Evolutionary conservation across 2,329 filamentous ascomycete genomes (phyloP), one percentile per base, ranked within the genome.

Genomic region (Acarospora socialis): DNA sequence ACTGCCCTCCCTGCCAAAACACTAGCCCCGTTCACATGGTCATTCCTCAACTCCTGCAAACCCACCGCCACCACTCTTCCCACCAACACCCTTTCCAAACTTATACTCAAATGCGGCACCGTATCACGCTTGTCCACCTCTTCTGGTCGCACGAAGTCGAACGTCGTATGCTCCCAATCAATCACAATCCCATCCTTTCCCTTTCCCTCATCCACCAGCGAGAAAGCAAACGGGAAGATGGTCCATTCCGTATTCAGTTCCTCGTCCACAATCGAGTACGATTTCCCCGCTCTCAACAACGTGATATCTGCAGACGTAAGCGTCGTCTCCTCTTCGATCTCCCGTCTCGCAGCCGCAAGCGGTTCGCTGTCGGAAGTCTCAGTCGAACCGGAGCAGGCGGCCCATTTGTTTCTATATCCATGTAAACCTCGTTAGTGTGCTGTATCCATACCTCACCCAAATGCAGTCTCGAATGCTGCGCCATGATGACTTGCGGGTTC

Each of bases 21-120:
- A 27, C 66, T 59, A 0, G 73, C 69, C 1, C 72, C 73, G 40
- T 68, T 74, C 36, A 65, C 56, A 36, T 72, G 66, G 38, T 79
- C 72, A 4, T 56, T 48, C 31, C 59, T 61, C n/a, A 80, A 50
- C 4, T 43, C 43, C 2, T 59, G 45, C 8, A 22, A 22, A 12
- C 21, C 8, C 12, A 12, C 21, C 21, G 8, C 21, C 21, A 15
- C 19, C 22, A 3, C 9, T 10, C 4, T 15, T 12, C 30, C 20
- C 18, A 12, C 26, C 4, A 29, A 5, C 4, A 16, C 26, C 26
- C 16, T 5, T 15, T n/a, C 12, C 7, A 29, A 9, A 10, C 26
- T 29, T 16, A 3, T 4, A 12, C 16, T n/a, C 26, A 29, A 18
- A 18, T 29, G 13, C 13, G 13, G 13, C 26, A 29, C 26, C 6